Evolutionary conservation across 129 eudicot species (phyloP), one percentile per base, ranked within the genome.

Genomic region (Flaveria robusta): DNA sequence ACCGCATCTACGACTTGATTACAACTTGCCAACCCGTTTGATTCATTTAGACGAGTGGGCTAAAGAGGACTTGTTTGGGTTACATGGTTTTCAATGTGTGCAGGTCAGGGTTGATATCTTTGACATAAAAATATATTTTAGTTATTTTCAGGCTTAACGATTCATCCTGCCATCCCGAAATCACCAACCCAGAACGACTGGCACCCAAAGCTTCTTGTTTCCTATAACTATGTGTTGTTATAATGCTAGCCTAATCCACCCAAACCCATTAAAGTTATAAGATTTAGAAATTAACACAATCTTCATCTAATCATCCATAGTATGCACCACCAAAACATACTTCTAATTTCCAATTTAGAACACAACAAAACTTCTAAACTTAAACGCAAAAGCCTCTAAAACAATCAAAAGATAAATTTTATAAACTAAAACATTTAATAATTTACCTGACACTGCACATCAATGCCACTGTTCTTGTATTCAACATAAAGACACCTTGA

Each of bases 371-470:
- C 14, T 19, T 60, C 3, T 12, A 59, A 59, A 0, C 26, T 19
- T 23, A 59, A 24, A 12, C 66, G 24, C 66, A 59, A 10, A 59
- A 11, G n/a, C 15, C 66, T 3, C 31, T 59, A 24, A 52, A 18
- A 52, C 60, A 50, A 50, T 50, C 1, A 50, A 50, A 16, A 50
- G 3, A 37, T 15, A 66, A 19, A 52, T 51, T 14, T 3, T 16
- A 63, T 50, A n/a, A 20, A 49, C 27, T 19, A 70, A 78, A 70
- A 42, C 51, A 45, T 59, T 13, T 1, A 29, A 22, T 8, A 29
- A 72, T 31, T 24, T 87, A 94, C 99, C 99, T 94, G 99, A 56
- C 99, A 94, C 86, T 94, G 99, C 79, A 94, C 99, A 77, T 93
- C 98, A 59, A 93, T 94, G 58, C 99, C 99, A 29, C 85, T 91